Evolutionary conservation across 2,329 filamentous ascomycete species (phyloP).

Genomic region (Diaporthe eres): DNA sequence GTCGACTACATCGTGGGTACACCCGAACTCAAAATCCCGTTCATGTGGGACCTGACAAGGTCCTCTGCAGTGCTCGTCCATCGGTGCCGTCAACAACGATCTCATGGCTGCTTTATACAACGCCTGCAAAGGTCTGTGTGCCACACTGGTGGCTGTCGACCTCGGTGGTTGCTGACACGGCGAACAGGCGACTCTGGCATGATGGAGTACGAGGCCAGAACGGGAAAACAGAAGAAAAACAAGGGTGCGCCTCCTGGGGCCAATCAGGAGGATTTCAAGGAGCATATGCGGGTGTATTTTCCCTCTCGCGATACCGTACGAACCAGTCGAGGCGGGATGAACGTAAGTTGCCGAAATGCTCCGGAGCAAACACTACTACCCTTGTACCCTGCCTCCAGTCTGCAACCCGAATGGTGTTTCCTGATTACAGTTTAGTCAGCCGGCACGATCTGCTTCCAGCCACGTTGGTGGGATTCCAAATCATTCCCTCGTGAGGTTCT

Average conservation of each 20-base stretch:
- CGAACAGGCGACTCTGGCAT: conserved; percentile 58
- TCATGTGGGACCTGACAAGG: conserved; percentile 41
- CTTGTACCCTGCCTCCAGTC: conserved; percentile 37
- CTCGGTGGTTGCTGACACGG: conserved; percentile 41
- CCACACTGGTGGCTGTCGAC: conserved; percentile 3
- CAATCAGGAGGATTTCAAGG: conserved; percentile 50
- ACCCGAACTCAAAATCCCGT: conserved; percentile 11
- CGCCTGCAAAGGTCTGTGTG: conserved; percentile 65
- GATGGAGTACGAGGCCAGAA: conserved; percentile 60
- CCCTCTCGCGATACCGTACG: conserved; percentile 80
- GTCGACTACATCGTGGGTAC: conserved; percentile 79
- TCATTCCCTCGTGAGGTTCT: conserved; percentile 81
- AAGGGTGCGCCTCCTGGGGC: conserved; percentile 46
- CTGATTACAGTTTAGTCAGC: conserved; percentile 63
- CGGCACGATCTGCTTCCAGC: conserved; percentile 86
- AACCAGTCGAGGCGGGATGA: conserved; percentile 73
- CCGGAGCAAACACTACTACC: conserved; percentile 10
- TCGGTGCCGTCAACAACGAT: conserved; percentile 80
- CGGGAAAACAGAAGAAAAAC: conserved; percentile 50
- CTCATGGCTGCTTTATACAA: conserved; percentile 73
- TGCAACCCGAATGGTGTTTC: neutral
- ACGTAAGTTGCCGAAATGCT: conserved; percentile 58
- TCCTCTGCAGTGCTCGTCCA: conserved; percentile 76
- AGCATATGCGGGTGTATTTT: conserved; percentile 82
- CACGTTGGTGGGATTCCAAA: conserved; percentile 77